These are phyloP conservation scores for Porpolomopsis calyptriformis DNA, from an alignment of 768 basidiomycete species.

Conservation along the genomic window DNA sequence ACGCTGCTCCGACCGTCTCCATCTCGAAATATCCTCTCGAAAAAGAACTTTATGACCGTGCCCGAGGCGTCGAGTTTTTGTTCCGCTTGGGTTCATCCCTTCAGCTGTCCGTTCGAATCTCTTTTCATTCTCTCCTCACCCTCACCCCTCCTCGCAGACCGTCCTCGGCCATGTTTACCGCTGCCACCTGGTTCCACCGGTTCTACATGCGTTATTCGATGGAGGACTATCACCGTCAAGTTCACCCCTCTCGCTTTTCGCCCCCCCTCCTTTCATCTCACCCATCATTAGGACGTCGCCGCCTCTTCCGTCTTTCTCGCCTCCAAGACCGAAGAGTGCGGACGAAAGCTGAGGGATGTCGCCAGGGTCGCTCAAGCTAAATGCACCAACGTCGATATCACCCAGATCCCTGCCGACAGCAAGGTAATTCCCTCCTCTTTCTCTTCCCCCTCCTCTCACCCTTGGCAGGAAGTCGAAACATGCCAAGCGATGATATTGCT, in stretches of 20 bases:
- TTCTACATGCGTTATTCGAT: conserved; percentile 84
- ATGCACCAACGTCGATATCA: conserved; percentile 42
- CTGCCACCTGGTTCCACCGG: conserved; percentile 84
- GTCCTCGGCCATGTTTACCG: conserved; percentile 73
- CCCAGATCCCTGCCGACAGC: conserved; percentile 49
- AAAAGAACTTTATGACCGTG: conserved; percentile 68
- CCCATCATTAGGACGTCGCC: conserved; percentile 57
- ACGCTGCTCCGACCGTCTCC: conserved; percentile 35
- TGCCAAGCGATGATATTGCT: conserved; percentile 58
- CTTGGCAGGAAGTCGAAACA: conserved; percentile 67
- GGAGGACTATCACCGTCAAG: conserved; percentile 75
- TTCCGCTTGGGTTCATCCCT: conserved; percentile 74
- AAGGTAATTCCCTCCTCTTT: conserved; percentile 35
- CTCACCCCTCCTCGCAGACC: conserved; percentile 35
- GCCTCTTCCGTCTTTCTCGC: conserved; percentile 81
- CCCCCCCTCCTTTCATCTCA: conserved; percentile 9
- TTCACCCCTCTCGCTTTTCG: conserved; percentile 21
- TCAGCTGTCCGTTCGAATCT: conserved; percentile 46
- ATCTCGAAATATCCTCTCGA: conserved; percentile 42
- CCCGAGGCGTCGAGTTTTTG: conserved; percentile 76
- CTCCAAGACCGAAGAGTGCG: conserved; percentile 88
- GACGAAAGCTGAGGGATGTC: conserved; percentile 77
- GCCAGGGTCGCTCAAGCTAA: conserved; percentile 68
- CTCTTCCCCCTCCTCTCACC: conserved; percentile 6
- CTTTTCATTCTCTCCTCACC: conserved; percentile 6